Evolutionary conservation across 1,284 basidiomycete species (phyloP), one percentile per base, ranked within the genome.

Genomic region (Waitea zeae): DNA sequence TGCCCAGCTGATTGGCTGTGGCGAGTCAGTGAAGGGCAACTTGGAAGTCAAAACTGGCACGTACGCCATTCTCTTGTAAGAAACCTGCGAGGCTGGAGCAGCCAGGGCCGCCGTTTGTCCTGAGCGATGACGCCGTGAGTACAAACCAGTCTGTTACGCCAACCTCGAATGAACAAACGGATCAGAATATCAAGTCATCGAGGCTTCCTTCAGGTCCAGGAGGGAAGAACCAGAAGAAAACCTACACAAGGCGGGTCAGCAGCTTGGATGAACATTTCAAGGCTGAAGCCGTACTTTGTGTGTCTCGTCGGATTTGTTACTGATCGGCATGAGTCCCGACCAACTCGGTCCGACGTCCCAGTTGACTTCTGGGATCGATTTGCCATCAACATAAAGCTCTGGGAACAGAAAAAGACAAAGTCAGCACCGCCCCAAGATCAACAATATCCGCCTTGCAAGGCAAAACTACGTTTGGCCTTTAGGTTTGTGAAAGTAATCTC

Each of bases 201-300:
- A 66, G 47, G 37, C 70, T 78, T 9, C 73, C 75, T 46, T 71
- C 56, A 6, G 74, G 74, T 5, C 75, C 76, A 1, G 80, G 72
- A 29, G 82, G 82, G 57, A 83, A 84, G 54, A 83, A 78, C 84
- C 82, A 87, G 55, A 88, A 87, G 61, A 79, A 87, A 5, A 86
- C 60, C 73, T 84, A n/a, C n/a, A n/a, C n/a, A n/a, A n/a, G 86
- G 36, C n/a, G n/a, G 19, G 9, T 33, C 13, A 15, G 15, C 15
- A 38, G 12, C 14, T 9, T 18, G 15, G 32, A 34, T 36, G 15
- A 19, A 31, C 28, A 14, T 36, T 26, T 30, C 17, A 75, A 75
- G 62, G n/a, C n/a, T n/a, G n/a, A n/a, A n/a, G n/a, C n/a, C n/a
- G n/a, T n/a, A n/a, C n/a, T n/a, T 83, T 61, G 24, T 76, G 62